Percentiles rank a stretch among this genome's conserved stretches.
Evolutionary conservation across 257 asterid genomes (phyloP).

Genomic region (Nicotiana otophora): DNA sequence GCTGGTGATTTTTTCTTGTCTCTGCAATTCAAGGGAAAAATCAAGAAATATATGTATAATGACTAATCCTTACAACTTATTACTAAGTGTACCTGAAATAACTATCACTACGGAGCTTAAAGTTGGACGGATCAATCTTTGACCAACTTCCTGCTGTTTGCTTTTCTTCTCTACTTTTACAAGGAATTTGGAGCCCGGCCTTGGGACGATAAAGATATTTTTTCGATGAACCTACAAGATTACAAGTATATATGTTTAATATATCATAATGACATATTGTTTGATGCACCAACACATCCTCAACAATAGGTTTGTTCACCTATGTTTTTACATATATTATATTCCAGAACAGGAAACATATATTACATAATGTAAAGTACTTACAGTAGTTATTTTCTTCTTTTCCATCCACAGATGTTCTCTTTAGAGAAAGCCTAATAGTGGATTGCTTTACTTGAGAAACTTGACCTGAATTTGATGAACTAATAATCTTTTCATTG

Average conservation of each 20-base stretch:
- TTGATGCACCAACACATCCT: slow-evolving; percentile 23
- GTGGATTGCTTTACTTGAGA: slow-evolving; percentile 65
- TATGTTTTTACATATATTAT: not conserved
- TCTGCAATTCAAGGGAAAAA: slow-evolving; percentile 36
- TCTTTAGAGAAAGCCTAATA: slow-evolving; percentile 66
- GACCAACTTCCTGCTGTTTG: slow-evolving; percentile 75
- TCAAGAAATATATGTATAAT: slow-evolving; percentile 3
- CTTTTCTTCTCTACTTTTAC: slow-evolving; percentile 55
- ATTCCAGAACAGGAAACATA: not conserved
- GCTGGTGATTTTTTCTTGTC: slow-evolving; percentile 89
- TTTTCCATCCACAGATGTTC: slow-evolving; percentile 59
- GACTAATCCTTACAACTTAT: not conserved
- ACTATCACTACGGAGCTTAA: slow-evolving; percentile 83
- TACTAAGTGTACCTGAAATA: slow-evolving; percentile 61
- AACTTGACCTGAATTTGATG: slow-evolving; percentile 33
- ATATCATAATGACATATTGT: not conserved
- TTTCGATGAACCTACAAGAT: slow-evolving; percentile 52
- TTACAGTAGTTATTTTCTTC: slow-evolving; percentile 50
- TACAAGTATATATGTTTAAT: not conserved
- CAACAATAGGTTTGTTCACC: not conserved
- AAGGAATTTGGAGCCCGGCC: slow-evolving; percentile 71
- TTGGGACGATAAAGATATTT: slow-evolving; percentile 69
- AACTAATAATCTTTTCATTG: slow-evolving; percentile 47
- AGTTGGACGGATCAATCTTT: slow-evolving; percentile 59
- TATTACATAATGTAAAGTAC: too few relatives aligned